phyloP scores from a whole-genome alignment of 192 early-diverging fungal species.

The Coemansia furcata region DNA sequence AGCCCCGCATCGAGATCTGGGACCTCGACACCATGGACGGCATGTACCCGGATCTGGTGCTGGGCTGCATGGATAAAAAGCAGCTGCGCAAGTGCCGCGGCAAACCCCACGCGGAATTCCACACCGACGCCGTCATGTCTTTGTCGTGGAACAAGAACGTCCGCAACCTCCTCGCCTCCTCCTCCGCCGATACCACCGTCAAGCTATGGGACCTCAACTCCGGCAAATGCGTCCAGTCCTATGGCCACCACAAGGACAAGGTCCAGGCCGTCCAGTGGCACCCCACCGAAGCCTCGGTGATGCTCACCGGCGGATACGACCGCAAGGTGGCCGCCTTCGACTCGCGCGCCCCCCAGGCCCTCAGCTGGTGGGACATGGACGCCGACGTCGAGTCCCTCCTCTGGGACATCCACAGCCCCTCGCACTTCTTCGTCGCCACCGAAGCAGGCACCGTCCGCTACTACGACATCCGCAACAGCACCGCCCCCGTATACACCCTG shows the following conservation, averaged over 20 bases:
- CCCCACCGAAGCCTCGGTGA: slow-evolving; percentile 77
- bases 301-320: slow-evolving; percentile 93
- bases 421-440: slow-evolving; percentile 76
- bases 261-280: slow-evolving; percentile 94
- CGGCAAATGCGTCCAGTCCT: slow-evolving; percentile 71
- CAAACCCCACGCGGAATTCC: slow-evolving; percentile 72
- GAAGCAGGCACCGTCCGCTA: slow-evolving; percentile 91
- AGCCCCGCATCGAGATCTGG: slow-evolving; percentile 99
- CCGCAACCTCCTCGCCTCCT: slow-evolving; percentile 78
- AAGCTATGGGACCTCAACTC: slow-evolving; percentile 96
- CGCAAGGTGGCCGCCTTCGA: slow-evolving; percentile 85
- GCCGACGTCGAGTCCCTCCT: slow-evolving; percentile 90
- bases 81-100: slow-evolving; percentile 24
- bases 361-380: slow-evolving; percentile 65
- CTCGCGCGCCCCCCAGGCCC: slow-evolving; percentile 75
- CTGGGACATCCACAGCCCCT: slow-evolving; percentile 87
- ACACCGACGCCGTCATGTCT: slow-evolving; percentile 93
- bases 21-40: slow-evolving; percentile 89
- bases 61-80: slow-evolving; percentile 59
- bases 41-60: slow-evolving; percentile 86
- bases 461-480: slow-evolving; percentile 75
- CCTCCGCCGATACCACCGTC: slow-evolving; percentile 95
- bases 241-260: slow-evolving; percentile 83
- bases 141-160: slow-evolving; percentile 85
- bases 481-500: slow-evolving; percentile 75